Evolutionary conservation across 2,329 filamentous ascomycete species (phyloP).

Genomic region (Calonectria hongkongensis): DNA sequence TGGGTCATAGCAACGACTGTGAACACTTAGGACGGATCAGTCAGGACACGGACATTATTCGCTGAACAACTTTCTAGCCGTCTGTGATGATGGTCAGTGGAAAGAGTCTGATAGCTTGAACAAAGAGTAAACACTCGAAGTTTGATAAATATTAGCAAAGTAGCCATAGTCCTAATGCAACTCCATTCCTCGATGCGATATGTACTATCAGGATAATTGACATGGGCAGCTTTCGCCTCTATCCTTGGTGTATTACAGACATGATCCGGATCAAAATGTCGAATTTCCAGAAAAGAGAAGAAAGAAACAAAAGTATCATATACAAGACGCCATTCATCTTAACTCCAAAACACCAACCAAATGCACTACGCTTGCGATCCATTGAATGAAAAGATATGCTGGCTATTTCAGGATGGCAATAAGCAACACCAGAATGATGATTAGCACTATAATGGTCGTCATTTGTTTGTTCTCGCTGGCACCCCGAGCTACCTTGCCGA

Average conservation of each 20-base stretch:
- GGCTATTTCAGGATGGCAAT: constrained; percentile 86
- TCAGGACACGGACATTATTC: constrained; percentile 82
- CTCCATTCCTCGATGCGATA: constrained; percentile 16
- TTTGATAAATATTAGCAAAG: not conserved
- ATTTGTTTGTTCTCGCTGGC: constrained; percentile 92
- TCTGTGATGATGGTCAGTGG: not conserved
- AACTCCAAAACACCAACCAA: constrained; percentile 48
- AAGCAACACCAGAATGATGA: constrained; percentile 87
- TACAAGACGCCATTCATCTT: constrained; percentile 18
- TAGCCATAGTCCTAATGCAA: not conserved
- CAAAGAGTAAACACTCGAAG: not conserved
- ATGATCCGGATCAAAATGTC: not conserved
- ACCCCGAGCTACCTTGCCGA: constrained; percentile 83
- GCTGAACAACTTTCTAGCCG: constrained; percentile 65
- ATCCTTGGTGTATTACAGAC: not conserved
- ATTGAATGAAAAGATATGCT: constrained; percentile 27
- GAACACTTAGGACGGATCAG: constrained; percentile 89
- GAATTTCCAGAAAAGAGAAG: constrained; percentile 17
- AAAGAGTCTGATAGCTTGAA: not conserved
- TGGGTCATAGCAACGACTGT: constrained; percentile 90
- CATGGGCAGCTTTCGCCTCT: not conserved
- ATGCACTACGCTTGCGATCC: constrained; percentile 48
- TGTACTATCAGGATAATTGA: constrained; percentile 27
- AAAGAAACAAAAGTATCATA: constrained; percentile 20
- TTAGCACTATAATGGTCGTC: constrained; percentile 86